phyloP scores from a whole-genome alignment of 305 asterid genomes.

The Nicotiana rustica region DNA sequence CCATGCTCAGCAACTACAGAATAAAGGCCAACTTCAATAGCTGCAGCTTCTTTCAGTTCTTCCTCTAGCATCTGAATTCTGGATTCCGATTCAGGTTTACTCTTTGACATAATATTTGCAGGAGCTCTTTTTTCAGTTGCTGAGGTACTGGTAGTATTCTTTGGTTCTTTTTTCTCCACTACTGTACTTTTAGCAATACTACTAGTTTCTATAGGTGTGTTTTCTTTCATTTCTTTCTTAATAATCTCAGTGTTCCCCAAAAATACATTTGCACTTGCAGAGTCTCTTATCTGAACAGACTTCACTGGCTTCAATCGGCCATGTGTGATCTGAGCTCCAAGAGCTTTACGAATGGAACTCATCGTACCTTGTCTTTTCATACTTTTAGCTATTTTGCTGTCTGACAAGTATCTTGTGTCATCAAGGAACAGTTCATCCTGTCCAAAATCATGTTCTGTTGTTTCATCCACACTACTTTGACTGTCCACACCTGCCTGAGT shows the following conservation, averaged over 20 bases:
- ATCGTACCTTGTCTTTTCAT: constrained; percentile 49
- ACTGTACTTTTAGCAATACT: constrained; percentile 34
- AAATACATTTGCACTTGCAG: constrained; percentile 47
- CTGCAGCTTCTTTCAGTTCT: constrained; percentile 86
- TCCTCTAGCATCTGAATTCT: constrained; percentile 77
- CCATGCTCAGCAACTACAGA: constrained; percentile 88
- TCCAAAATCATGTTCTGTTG: constrained; percentile 33
- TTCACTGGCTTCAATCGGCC: constrained; percentile 64
- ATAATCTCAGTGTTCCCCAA: constrained; percentile 40
- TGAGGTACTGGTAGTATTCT: constrained; percentile 33
- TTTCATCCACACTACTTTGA: constrained; percentile 21
- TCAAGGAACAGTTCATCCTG: constrained; percentile 44
- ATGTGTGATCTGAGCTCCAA: constrained; percentile 53
- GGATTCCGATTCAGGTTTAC: constrained; percentile 56
- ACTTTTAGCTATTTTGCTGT: constrained; percentile 46
- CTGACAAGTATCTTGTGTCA: constrained; percentile 40
- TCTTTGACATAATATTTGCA: constrained; percentile 42
- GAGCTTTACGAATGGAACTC: constrained; percentile 50
- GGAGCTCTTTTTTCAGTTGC: constrained; percentile 34
- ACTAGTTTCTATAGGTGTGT: constrained; percentile 41
- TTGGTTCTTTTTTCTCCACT: constrained; percentile 32
- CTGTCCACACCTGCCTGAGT: constrained; percentile 28
- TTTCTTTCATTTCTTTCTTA: constrained; percentile 53
- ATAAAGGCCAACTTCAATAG: constrained; percentile 78
- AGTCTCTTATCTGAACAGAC: constrained; percentile 56